phyloP scores from a whole-genome alignment of 1,284 basidiomycete species.

The Leccinum olivaceoglutinosum region DNA sequence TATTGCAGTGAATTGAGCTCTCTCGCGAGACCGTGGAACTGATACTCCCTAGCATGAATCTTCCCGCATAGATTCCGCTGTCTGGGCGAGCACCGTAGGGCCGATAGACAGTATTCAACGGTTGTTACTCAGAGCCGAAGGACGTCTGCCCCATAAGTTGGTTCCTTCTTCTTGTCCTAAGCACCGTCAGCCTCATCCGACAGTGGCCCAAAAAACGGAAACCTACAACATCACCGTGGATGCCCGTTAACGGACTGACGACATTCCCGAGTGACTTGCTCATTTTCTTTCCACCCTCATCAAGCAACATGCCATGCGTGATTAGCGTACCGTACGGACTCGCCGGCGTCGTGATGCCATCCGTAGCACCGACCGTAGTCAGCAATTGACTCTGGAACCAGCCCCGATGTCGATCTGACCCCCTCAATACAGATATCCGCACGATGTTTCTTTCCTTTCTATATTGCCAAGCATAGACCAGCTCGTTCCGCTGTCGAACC shows the following conservation, averaged over 20 bases:
- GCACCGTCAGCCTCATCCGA: conserved; percentile 7
- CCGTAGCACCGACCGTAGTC: conserved; percentile 65
- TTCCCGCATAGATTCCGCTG: conserved; percentile 78
- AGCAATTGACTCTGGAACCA: conserved; percentile 98
- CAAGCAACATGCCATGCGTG: conserved; percentile 97
- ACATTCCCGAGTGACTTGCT: conserved; percentile 95
- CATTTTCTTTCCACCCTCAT: conserved; percentile 93
- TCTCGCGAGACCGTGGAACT: conserved; percentile 32
- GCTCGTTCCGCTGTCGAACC: conserved; percentile 97
- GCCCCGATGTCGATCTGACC: conserved; percentile 92
- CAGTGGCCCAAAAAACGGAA: neutral
- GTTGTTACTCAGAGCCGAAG: conserved; percentile 91
- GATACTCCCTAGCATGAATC: conserved; percentile 89
- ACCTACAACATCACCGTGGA: conserved; percentile 74
- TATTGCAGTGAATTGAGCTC: conserved; percentile 12
- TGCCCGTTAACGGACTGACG: conserved; percentile 77
- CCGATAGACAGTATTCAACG: conserved; percentile 88
- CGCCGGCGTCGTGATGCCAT: conserved; percentile 24
- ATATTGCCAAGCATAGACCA: conserved; percentile 73
- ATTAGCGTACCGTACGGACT: conserved; percentile 82
- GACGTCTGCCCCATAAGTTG: conserved; percentile 83
- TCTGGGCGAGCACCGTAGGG: conserved; percentile 71
- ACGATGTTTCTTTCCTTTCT: conserved; percentile 34
- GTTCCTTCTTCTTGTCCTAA: conserved; percentile 64
- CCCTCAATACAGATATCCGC: conserved; percentile 95